Percentiles rank a stretch among this genome's conserved stretches.
Conservation (phyloP, 805 yeast species). For the Sungouiella blattae region DNA sequence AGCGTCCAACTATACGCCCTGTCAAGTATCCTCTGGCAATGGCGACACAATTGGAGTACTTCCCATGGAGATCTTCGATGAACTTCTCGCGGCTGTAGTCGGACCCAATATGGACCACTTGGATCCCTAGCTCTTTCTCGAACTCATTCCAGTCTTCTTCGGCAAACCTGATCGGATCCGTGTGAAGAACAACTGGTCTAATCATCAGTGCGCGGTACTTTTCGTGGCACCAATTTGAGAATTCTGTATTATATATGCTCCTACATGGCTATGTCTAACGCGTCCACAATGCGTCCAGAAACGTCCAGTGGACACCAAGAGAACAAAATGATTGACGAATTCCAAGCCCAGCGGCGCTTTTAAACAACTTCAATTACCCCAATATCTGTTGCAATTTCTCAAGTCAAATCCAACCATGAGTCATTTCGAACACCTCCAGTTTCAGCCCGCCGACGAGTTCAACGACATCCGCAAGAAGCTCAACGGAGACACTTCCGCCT, state of each 20-base stretch:
- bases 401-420: slow-evolving; percentile 4
- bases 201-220: too few relatives aligned
- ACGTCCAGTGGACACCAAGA: too few relatives aligned
- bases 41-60: slow-evolving; percentile 31
- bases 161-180: slow-evolving; percentile 1
- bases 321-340: too few relatives aligned
- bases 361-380: too few relatives aligned
- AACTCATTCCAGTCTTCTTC: background rate
- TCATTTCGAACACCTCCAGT: slow-evolving; percentile 1
- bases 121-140: background rate
- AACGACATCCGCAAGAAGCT: slow-evolving; percentile 2
- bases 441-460: slow-evolving; percentile 5
- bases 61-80: slow-evolving; percentile 26
- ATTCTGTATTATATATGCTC: too few relatives aligned
- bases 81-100: slow-evolving; percentile 37
- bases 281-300: too few relatives aligned
- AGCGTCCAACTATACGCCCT: slow-evolving; percentile 34
- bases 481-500: background rate
- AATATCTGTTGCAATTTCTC: too few relatives aligned
- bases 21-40: slow-evolving; percentile 43
- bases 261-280: too few relatives aligned
- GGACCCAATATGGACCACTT: background rate
- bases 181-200: background rate
- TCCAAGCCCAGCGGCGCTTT: too few relatives aligned
- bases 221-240: too few relatives aligned